Evolutionary conservation across 192 early-diverging fungal species (phyloP), one percentile per base, ranked within the genome.

Genomic region (Physocladia obscura): DNA sequence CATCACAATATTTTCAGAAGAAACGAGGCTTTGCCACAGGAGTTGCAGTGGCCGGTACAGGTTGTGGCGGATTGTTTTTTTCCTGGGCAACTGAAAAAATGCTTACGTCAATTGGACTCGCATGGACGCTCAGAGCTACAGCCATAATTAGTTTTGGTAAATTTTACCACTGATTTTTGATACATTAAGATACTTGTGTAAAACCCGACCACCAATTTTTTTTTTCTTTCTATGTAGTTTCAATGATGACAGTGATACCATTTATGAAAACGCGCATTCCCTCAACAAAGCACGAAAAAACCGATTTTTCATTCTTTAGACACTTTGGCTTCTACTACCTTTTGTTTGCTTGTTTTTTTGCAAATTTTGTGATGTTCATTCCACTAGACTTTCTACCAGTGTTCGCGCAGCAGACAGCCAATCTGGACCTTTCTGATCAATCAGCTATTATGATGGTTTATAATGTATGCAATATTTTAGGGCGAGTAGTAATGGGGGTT

Each of bases 51-150:
- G 62, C 90, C 21, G 92, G 91, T 4, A 51, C 39, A 31, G 90
- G 91, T 36, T 49, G 90, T 24, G 92, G 92, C 56, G 90, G 91
- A 2, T 72, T 93, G 39, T 81, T 76, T 49, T 80, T 92, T 22
- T 78, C 89, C 1, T 81, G 83, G 27, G 77, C 88, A 4, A 84
- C 79, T 0, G 86, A 84, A 47, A 70, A 72, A 3, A 74, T 90
- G 50, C 81, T 95, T 4, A 79, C 84, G 27, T 51, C 32, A 1
- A 17, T 90, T 31, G 93, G 90, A 1, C 73, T 75, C n/a, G 52
- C 69, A 32, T 91, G 89, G 88, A 79, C 89, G 0, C 77, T 94
- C 27, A 84, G 91, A 24, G 80, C 90, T 37, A 80, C 87, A 51
- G 89, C 84, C 3, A 70, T 89, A 24, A 40, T 31, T 22, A 34